Conservation (phyloP, 2,329 filamentous ascomycete species). For the Whalleya microplaca region DNA sequence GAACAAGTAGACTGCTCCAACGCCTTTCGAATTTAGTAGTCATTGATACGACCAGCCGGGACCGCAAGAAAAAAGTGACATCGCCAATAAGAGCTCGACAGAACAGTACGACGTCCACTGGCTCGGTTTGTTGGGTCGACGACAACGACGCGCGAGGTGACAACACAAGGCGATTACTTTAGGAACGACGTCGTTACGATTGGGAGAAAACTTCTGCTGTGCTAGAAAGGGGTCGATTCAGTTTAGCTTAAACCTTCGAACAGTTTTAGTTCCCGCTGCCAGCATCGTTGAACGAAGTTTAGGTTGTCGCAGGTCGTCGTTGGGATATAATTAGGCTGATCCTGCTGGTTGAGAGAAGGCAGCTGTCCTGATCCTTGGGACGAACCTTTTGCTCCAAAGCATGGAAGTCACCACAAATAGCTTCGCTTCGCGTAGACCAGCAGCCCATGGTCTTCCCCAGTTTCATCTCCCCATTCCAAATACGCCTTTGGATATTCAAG, state of each 20-base stretch:
- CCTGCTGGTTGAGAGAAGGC: not conserved
- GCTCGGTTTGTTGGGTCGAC: too few relatives aligned
- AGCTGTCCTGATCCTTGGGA: not conserved
- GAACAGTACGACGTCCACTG: too few relatives aligned
- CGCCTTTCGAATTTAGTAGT: not conserved
- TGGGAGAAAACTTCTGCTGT: not conserved
- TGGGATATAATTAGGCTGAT: not conserved
- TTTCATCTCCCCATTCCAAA: conserved; percentile 39
- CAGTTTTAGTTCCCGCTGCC: not conserved
- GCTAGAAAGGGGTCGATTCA: not conserved
- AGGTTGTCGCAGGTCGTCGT: not conserved
- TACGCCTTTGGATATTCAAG: conserved; percentile 38
- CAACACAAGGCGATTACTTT: too few relatives aligned
- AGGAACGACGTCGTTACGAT: not conserved
- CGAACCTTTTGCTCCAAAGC: conserved; percentile 10
- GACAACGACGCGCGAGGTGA: too few relatives aligned
- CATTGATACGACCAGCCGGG: not conserved
- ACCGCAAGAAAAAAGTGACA: not conserved
- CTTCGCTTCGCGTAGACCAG: conserved; percentile 72
- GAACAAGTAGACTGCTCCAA: not conserved
- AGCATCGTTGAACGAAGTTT: not conserved
- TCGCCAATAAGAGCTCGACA: too few relatives aligned
- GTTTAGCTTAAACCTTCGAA: not conserved
- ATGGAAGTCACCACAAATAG: conserved; percentile 46
- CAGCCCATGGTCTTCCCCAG: conserved; percentile 66